Evolutionary conservation across 163 green algal species (phyloP).

Genomic region (Chlorella variabilis): DNA sequence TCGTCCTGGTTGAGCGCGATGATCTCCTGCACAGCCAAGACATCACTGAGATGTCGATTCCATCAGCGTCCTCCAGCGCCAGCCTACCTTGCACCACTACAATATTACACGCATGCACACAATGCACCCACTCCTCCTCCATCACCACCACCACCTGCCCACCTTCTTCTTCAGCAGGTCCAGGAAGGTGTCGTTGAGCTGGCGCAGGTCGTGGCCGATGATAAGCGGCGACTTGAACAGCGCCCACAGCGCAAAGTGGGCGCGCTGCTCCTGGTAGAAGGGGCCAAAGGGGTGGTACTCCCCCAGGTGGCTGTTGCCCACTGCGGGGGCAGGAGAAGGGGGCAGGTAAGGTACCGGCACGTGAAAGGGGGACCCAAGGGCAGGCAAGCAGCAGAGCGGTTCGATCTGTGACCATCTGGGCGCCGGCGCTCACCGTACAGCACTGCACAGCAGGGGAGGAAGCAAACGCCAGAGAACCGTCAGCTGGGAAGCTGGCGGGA

Average conservation of each 20-base stretch:
- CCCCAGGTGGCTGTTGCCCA: constrained; percentile 61
- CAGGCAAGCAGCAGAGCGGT: not conserved
- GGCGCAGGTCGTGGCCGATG: constrained; percentile 72
- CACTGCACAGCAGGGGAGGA: constrained; percentile 43
- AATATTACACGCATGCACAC: too few relatives aligned
- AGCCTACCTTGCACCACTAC: too few relatives aligned
- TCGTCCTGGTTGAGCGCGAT: constrained; percentile 80
- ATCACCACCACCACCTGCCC: too few relatives aligned
- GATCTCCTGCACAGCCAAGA: constrained; percentile 57
- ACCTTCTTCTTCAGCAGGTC: constrained; percentile 64
- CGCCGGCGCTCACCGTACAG: constrained; percentile 66
- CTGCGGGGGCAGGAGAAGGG: constrained; percentile 4
- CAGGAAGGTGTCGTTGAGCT: constrained; percentile 45
- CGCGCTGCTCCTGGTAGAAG: constrained; percentile 56
- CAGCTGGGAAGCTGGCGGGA: too few relatives aligned
- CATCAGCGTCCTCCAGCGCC: too few relatives aligned
- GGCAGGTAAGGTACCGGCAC: too few relatives aligned
- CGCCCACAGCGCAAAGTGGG: constrained; percentile 83
- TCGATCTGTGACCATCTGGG: too few relatives aligned
- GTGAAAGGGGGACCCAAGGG: too few relatives aligned
- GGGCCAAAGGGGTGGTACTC: constrained; percentile 35
- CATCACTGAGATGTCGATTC: too few relatives aligned
- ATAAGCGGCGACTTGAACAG: constrained; percentile 82
- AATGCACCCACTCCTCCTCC: too few relatives aligned
- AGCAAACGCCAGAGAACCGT: not conserved